Conservation (phyloP, 495 filamentous ascomycete species). For the Xylaria castorea region DNA sequence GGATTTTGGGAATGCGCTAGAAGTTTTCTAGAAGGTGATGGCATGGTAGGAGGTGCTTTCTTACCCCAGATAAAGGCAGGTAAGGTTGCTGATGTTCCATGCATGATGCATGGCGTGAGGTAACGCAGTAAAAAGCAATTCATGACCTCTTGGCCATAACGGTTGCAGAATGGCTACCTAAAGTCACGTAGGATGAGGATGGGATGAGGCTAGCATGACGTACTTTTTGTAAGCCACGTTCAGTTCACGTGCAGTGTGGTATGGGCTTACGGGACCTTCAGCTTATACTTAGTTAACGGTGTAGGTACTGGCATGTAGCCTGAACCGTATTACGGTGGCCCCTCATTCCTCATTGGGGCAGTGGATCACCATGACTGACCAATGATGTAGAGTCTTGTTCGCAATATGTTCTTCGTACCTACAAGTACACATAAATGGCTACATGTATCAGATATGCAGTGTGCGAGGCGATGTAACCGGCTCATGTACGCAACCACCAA, state of each 20-base stretch:
- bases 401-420: neutral
- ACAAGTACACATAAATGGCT: neutral
- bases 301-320: neutral
- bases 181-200: neutral
- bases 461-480: constrained; percentile 10
- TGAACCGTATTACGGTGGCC: neutral
- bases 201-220: constrained; percentile 18
- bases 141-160: neutral
- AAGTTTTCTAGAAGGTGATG: constrained; percentile 51
- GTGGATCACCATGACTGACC: neutral
- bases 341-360: constrained; percentile 16
- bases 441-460: neutral
- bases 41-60: neutral
- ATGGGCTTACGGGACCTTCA: neutral
- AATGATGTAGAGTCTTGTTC: neutral
- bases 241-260: neutral
- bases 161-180: neutral
- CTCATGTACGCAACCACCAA: neutral
- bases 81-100: neutral
- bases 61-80: constrained; percentile 9
- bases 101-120: constrained; percentile 13
- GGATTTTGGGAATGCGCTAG: constrained; percentile 36
- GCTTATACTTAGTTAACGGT: neutral
- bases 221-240: constrained; percentile 11
- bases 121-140: neutral